phyloP scores from a whole-genome alignment of 257 asterid species.

The Fraxinus quadrangulata region DNA sequence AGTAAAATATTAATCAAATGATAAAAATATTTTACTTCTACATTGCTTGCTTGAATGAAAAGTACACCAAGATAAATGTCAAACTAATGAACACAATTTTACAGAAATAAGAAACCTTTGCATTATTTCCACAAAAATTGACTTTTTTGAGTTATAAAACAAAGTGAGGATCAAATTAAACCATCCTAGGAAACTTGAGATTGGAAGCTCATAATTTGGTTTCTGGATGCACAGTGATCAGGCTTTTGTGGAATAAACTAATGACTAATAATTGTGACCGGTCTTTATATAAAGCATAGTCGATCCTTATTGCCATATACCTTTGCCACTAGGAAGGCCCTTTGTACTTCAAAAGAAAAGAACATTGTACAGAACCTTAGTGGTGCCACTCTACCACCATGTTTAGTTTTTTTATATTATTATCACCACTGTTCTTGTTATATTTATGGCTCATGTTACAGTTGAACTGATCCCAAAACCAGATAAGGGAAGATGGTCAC shows the following conservation, averaged over 20 bases:
- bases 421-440: too few relatives aligned
- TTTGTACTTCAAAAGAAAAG: not conserved
- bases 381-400: too few relatives aligned
- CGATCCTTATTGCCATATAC: too few relatives aligned
- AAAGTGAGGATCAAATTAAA: not conserved
- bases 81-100: not conserved
- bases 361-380: not conserved
- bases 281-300: too few relatives aligned
- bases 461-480: not conserved
- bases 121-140: not conserved
- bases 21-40: too few relatives aligned
- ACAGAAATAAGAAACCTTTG: not conserved
- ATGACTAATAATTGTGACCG: too few relatives aligned
- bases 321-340: not conserved
- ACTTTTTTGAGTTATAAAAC: not conserved
- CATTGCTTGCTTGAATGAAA: not conserved
- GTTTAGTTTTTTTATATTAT: too few relatives aligned
- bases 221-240: too few relatives aligned
- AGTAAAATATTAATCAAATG: not conserved
- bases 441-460: too few relatives aligned
- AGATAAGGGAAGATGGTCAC: not conserved
- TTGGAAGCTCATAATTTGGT: not conserved
- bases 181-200: not conserved
- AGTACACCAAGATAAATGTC: not conserved
- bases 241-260: too few relatives aligned